Percentiles rank a stretch among this genome's conserved stretches.
These are phyloP conservation scores for Emericellopsis terricola DNA, from an alignment of 495 filamentous ascomycete species.

Conservation along the genomic window DNA sequence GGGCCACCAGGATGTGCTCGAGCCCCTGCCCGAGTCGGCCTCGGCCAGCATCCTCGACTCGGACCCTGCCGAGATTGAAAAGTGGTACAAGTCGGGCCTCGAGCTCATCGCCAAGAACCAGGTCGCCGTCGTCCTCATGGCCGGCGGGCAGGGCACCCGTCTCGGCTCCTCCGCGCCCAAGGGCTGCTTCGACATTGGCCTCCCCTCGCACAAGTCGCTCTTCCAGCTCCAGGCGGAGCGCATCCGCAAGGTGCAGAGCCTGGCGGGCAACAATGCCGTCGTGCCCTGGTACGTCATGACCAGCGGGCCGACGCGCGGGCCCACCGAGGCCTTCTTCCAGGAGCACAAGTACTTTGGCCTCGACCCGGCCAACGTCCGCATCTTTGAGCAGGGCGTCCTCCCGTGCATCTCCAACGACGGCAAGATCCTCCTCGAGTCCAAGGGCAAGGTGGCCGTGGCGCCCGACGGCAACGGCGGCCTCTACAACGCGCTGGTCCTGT, in stretches of 20 bases:
- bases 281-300: constrained; percentile 99
- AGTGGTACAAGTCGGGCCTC: constrained; percentile 74
- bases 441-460: constrained; percentile 84
- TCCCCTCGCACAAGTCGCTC: constrained; percentile 80
- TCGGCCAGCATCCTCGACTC: constrained; percentile 88
- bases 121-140: constrained; percentile 92
- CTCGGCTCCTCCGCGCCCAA: constrained; percentile 91
- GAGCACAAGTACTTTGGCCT: constrained; percentile 83
- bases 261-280: constrained; percentile 49
- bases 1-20: constrained; percentile 25
- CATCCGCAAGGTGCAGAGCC: constrained; percentile 67
- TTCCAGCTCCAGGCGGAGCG: constrained; percentile 96
- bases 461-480: constrained; percentile 98
- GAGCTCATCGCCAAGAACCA: constrained; percentile 74
- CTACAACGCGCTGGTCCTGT: constrained; percentile 76
- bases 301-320: constrained; percentile 81
- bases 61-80: constrained; percentile 54
- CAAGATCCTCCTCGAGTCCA: constrained; percentile 87
- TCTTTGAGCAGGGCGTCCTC: constrained; percentile 95
- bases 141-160: constrained; percentile 89
- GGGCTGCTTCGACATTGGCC: constrained; percentile 88
- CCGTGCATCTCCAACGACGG: constrained; percentile 96
- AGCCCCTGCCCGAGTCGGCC: constrained; percentile 80
- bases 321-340: constrained; percentile 86
- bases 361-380: constrained; percentile 61